Conservation (phyloP, 2,329 filamentous ascomycete genomes). For the Coniochaeta ligniaria region DNA sequence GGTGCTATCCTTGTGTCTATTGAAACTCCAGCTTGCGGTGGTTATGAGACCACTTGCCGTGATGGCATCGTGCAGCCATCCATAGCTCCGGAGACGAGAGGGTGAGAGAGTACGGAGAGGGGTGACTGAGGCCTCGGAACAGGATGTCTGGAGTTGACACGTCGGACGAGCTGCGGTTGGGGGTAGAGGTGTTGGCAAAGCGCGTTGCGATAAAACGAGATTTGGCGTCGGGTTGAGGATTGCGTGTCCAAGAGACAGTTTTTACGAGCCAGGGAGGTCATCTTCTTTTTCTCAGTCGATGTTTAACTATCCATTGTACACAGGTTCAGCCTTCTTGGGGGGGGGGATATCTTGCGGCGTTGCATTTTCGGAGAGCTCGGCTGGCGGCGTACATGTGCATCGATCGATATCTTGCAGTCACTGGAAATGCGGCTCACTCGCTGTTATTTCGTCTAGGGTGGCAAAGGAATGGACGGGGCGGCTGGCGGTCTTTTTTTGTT, state of each 20-base stretch:
- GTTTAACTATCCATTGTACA: background rate
- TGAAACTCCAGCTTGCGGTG: background rate
- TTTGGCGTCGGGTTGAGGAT: background rate
- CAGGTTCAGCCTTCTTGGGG: background rate
- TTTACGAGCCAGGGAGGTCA: background rate
- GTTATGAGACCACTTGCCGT: background rate
- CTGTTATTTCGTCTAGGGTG: background rate
- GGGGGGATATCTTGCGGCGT: background rate
- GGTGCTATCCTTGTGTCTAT: background rate
- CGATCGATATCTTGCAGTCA: background rate
- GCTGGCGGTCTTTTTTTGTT: background rate
- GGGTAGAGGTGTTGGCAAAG: background rate
- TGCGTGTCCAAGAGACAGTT: background rate
- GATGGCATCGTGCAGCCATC: background rate
- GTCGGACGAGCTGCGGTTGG: background rate
- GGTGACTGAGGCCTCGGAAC: background rate
- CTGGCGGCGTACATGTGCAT: background rate
- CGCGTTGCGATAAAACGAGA: background rate
- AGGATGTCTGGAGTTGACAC: no score
- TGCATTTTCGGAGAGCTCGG: background rate
- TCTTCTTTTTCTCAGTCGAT: background rate
- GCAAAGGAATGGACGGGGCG: background rate
- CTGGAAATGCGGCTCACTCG: background rate
- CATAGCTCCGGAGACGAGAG: background rate
- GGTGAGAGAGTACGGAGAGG: background rate